These are phyloP conservation scores for Schrenkiella parvula DNA, from an alignment of 345 rosid genomes.

Conservation along the genomic window DNA sequence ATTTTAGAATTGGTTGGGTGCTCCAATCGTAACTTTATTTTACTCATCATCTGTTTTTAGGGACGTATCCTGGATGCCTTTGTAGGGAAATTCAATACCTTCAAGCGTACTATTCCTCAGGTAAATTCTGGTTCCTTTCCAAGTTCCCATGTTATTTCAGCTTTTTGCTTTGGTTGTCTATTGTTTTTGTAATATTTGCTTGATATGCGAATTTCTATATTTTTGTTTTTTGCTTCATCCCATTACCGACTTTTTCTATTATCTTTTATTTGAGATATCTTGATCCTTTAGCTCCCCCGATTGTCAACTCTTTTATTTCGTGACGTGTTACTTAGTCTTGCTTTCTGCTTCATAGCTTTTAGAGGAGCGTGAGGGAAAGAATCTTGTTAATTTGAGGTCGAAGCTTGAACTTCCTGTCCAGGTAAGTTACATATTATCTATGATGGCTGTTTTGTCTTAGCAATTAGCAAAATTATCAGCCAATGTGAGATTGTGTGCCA, in stretches of 20 bases:
- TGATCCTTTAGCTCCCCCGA: background rate
- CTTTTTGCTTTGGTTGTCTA: background rate
- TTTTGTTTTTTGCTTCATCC: background rate
- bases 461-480: constrained; percentile 9
- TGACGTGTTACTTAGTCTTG: constrained; percentile 27
- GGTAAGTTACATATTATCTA: constrained; percentile 44
- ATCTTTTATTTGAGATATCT: constrained; percentile 4
- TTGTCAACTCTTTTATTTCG: constrained; percentile 8
- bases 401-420: constrained; percentile 99
- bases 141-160: background rate
- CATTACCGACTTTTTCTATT: background rate
- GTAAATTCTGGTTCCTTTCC: constrained; percentile 38
- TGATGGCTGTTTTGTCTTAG: background rate
- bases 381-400: constrained; percentile 72
- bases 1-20: constrained; percentile 6
- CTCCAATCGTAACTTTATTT: background rate
- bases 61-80: constrained; percentile 98
- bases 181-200: constrained; percentile 1
- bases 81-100: constrained; percentile 90
- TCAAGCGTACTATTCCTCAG: constrained; percentile 98
- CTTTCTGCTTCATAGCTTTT: constrained; percentile 46
- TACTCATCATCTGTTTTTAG: constrained; percentile 36
- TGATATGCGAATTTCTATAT: background rate
- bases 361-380: constrained; percentile 90
- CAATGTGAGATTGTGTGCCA: constrained; percentile 8